Percentiles rank a stretch among this genome's conserved stretches.
Conservation (phyloP, 1,284 basidiomycete genomes). For the Austroboletus novae-zelandiae region DNA sequence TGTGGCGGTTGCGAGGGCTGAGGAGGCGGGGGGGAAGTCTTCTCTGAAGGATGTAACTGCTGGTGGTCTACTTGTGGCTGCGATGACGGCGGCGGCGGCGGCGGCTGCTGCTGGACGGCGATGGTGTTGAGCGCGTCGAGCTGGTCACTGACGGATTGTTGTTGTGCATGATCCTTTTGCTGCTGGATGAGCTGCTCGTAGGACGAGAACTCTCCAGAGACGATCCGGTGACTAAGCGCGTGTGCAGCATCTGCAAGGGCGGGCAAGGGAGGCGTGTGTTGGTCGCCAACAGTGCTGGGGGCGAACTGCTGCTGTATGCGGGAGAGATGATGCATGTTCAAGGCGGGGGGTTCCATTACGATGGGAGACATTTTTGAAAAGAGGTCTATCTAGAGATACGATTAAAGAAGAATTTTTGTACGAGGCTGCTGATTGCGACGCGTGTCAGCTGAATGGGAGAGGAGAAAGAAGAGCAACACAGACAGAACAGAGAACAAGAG, state of each 20-base stretch:
- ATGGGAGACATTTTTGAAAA: conserved; percentile 39
- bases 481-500: conserved; percentile 3
- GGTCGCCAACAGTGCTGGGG: conserved; percentile 24
- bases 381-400: conserved; percentile 33
- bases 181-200: conserved; percentile 31
- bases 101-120: conserved; percentile 15
- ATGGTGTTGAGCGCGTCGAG: conserved; percentile 8
- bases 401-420: conserved; percentile 29
- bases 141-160: conserved; percentile 13
- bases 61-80: conserved; percentile 16
- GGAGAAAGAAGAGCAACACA: background rate
- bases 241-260: conserved; percentile 30
- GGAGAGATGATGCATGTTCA: conserved; percentile 46
- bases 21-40: conserved; percentile 18
- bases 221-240: conserved; percentile 29
- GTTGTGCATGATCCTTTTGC: conserved; percentile 29
- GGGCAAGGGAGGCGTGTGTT: conserved; percentile 28
- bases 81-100: background rate
- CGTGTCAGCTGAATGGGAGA: conserved; percentile 5
- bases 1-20: conserved; percentile 24
- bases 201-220: conserved; percentile 26
- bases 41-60: conserved; percentile 13
- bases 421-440: conserved; percentile 14
- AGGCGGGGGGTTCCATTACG: conserved; percentile 45
- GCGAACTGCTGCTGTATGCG: conserved; percentile 41